Conservation (phyloP, 108 stramenopile species). For the Fistulifera pelliculosa region DNA sequence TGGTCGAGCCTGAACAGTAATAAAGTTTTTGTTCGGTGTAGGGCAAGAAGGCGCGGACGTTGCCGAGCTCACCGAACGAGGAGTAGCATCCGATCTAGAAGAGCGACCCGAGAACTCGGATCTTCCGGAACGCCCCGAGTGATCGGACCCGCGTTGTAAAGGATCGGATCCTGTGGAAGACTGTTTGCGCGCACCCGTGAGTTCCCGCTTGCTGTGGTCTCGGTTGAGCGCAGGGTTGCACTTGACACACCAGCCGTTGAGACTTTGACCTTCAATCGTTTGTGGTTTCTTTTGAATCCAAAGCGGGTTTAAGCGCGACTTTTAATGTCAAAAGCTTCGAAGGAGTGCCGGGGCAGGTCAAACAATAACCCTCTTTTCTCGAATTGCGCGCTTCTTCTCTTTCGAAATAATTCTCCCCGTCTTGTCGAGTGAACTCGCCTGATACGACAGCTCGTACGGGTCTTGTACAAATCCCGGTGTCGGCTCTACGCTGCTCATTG, state of each 20-base stretch:
- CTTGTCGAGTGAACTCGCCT: conserved; percentile 18
- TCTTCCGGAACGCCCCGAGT: background rate
- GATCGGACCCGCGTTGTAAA: background rate
- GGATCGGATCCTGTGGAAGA: background rate
- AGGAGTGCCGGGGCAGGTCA: conserved; percentile 18
- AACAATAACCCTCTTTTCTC: conserved; percentile 25
- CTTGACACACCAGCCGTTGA: conserved; percentile 20
- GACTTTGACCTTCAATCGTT: conserved; percentile 12
- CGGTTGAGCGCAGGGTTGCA: conserved; percentile 12
- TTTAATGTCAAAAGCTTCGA: conserved; percentile 17
- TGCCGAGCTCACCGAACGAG: background rate
- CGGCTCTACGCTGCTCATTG: too few species aligned
- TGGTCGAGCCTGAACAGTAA: too few species aligned
- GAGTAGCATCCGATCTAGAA: background rate
- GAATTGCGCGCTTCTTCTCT: conserved; percentile 14
- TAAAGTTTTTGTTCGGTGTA: too few species aligned
- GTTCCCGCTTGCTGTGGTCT: too few species aligned
- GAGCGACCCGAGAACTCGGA: background rate
- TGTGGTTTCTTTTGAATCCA: conserved; percentile 16
- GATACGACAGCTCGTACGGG: conserved; percentile 22
- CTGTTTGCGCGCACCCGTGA: too few species aligned
- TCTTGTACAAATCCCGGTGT: background rate
- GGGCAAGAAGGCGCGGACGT: background rate
- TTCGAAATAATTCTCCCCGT: conserved; percentile 17
- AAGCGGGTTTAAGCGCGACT: conserved; percentile 26